phyloP scores from a whole-genome alignment of 352 stramenopile genomes.

The Phytophthora multivora region DNA sequence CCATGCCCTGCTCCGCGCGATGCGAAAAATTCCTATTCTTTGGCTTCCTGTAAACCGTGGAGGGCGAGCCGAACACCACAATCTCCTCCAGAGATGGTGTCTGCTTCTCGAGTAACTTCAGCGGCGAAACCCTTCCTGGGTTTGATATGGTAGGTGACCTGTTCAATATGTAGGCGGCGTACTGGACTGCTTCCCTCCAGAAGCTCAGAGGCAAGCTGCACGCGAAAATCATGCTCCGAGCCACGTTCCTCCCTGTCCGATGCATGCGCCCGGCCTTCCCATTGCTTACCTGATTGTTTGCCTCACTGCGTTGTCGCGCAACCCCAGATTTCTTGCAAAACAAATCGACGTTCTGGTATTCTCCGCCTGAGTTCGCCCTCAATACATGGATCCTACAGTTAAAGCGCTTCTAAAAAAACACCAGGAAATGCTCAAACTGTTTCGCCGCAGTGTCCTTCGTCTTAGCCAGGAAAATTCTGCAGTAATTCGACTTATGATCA shows the following conservation, averaged over 20 bases:
- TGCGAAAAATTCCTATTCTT: constrained; percentile 4
- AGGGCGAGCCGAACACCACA: constrained; percentile 4
- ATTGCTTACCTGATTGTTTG: constrained; percentile 30
- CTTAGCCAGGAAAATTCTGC: constrained; percentile 7
- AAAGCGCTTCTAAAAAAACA: constrained; percentile 7
- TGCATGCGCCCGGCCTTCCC: constrained; percentile 34
- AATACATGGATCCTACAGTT: constrained; percentile 10
- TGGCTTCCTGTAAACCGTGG: constrained; percentile 9
- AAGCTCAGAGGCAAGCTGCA: constrained; percentile 28
- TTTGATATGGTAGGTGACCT: constrained; percentile 21
- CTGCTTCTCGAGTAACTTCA: constrained; percentile 10
- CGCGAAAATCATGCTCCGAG: constrained; percentile 34
- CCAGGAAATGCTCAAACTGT: constrained; percentile 10
- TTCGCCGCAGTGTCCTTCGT: constrained; percentile 13
- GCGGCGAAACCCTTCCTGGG: background rate
- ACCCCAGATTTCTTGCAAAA: constrained; percentile 33
- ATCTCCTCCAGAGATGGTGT: constrained; percentile 4
- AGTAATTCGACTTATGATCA: constrained; percentile 18
- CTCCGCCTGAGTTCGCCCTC: constrained; percentile 12
- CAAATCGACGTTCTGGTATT: constrained; percentile 35
- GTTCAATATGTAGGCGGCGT: constrained; percentile 36
- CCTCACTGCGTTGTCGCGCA: constrained; percentile 23
- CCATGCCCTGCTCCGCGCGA: background rate
- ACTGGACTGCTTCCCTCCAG: constrained; percentile 31
- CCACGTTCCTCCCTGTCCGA: constrained; percentile 27